Evolutionary conservation across 805 yeast species (phyloP), one percentile per base, ranked within the genome.

Genomic region (Suhomyces vadensis): DNA sequence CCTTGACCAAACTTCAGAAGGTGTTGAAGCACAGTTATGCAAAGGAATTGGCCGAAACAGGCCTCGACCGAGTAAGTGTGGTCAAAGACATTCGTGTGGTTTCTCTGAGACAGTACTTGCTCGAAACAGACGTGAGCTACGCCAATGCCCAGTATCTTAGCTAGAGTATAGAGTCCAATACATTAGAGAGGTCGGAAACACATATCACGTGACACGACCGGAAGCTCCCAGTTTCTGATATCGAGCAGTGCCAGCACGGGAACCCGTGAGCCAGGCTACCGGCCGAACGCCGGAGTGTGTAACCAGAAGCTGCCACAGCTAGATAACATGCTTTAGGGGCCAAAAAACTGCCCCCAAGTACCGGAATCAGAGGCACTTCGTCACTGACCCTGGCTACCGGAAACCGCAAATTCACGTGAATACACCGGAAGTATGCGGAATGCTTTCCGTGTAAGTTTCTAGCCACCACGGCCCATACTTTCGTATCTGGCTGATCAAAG

Each of bases 61-160:
- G 58, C 4, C 33, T 22, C 4, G 37, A 38, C 1, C 52, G 46
- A 6, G 57, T 64, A 6, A 55, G 37, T 13, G 48, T 58, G 8
- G 66, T 71, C 23, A 63, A 64, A 42, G 72, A 69, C 45, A 59
- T 71, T 19, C 54, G 64, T 14, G 49, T 71, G n/a, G 59, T 71
- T 4, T 51, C 61, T n/a, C 73, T 67, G 70, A 53, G 68, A 29
- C 47, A 60, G 5, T 39, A 49, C 10, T 54, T 69, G 22, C 49
- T 58, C 6, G 54, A 57, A 31, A 11, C 25, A 20, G 20, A 29
- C 33, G 14, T 29, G 33, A 20, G 11, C 9, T 29, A 29, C 10
- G 16, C 19, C 19, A 20, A 29, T 29, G 20, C 33, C 20, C 19
- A 29, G 20, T 29, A 29, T 14, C 19, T 29, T n/a, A n/a, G n/a